phyloP scores from a whole-genome alignment of 2,329 filamentous ascomycete species.

The Diplodia sapinea region DNA sequence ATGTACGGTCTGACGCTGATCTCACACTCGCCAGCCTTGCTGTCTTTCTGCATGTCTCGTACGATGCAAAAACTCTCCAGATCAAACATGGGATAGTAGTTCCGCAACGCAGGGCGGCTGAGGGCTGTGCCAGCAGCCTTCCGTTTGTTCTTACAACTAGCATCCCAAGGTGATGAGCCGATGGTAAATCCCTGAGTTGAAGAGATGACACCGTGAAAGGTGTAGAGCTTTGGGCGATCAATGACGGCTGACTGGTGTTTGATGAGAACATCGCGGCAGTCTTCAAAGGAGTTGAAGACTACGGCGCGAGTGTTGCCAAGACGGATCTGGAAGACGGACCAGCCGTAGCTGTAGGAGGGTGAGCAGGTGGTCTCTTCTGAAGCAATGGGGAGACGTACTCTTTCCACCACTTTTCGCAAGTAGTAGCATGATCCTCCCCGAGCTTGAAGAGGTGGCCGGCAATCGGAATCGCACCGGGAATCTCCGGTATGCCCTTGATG shows the following conservation, averaged over 20 bases:
- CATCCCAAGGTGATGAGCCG: conserved; percentile 60
- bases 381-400: conserved; percentile 37
- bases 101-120: conserved; percentile 53
- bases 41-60: conserved; percentile 55
- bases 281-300: conserved; percentile 60
- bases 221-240: conserved; percentile 58
- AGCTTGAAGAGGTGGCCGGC: conserved; percentile 59
- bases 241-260: conserved; percentile 59
- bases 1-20: conserved; percentile 58
- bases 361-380: conserved; percentile 33
- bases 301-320: conserved; percentile 61
- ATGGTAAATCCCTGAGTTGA: conserved; percentile 62
- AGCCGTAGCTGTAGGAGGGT: conserved; percentile 50
- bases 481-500: conserved; percentile 57
- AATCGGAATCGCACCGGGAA: conserved; percentile 58
- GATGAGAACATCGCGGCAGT: conserved; percentile 59
- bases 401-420: conserved; percentile 59
- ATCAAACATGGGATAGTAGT: conserved; percentile 61
- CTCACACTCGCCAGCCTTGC: conserved; percentile 50
- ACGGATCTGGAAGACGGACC: conserved; percentile 59
- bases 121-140: conserved; percentile 59
- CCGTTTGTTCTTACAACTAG: conserved; percentile 60
- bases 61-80: conserved; percentile 60
- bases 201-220: conserved; percentile 61
- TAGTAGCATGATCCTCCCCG: conserved; percentile 60